These are phyloP conservation scores for Ceratocystis cubensis DNA, from an alignment of 2,329 filamentous ascomycete genomes.

Conservation along the genomic window DNA sequence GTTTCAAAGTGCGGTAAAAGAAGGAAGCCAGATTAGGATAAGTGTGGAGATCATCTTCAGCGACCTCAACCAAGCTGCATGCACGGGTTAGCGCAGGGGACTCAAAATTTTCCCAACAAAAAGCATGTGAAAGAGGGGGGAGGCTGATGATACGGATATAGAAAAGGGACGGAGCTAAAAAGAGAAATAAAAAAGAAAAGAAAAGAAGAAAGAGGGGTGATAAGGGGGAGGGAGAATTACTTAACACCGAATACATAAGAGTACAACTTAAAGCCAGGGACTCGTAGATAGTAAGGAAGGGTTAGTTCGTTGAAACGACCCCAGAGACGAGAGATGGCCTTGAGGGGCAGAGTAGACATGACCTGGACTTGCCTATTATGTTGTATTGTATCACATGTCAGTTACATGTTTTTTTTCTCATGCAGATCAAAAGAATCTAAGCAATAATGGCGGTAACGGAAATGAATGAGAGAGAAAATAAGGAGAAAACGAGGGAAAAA, in stretches of 20 bases:
- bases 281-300: slow-evolving; percentile 74
- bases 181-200: background rate
- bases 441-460: slow-evolving; percentile 6
- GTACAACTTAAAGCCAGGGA: slow-evolving; percentile 86
- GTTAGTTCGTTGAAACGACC: slow-evolving; percentile 81
- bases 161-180: background rate
- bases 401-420: background rate
- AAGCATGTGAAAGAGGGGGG: slow-evolving; percentile 15
- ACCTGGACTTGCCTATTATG: slow-evolving; percentile 67
- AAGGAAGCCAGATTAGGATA: slow-evolving; percentile 93
- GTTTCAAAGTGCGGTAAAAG: slow-evolving; percentile 92
- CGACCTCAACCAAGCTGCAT: slow-evolving; percentile 64
- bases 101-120: slow-evolving; percentile 18
- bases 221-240: slow-evolving; percentile 26
- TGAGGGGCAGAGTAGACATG: slow-evolving; percentile 85
- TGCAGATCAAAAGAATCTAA: slow-evolving; percentile 9
- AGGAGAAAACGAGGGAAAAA: background rate
- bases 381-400: slow-evolving; percentile 19
- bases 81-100: slow-evolving; percentile 7
- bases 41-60: slow-evolving; percentile 73
- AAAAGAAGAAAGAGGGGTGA: background rate
- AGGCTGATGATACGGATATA: background rate
- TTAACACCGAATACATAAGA: slow-evolving; percentile 85
- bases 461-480: background rate
- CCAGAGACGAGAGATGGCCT: slow-evolving; percentile 81